Evolutionary conservation across 2,329 filamentous ascomycete species (phyloP), one percentile per base, ranked within the genome.

Genomic region (Aspergillus novoparasiticus): DNA sequence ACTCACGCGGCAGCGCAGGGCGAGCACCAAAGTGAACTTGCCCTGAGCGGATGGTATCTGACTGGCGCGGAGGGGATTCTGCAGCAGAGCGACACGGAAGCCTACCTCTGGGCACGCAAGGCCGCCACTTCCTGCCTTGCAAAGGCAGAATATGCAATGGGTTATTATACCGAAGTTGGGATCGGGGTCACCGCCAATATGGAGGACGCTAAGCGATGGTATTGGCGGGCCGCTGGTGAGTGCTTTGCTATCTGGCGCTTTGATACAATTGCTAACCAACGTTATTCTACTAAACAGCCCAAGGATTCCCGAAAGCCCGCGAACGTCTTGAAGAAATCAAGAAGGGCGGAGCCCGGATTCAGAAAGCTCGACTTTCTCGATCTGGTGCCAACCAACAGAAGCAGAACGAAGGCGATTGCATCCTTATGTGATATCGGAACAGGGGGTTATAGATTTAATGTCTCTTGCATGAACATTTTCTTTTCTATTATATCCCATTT

Each of bases 61-160:
- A 99, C 95, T 0, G 95, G 95, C 1, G 90, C 88, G 41, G 92
- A 96, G 60, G 92, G 92, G 1, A 92, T 98, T 10, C 81, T 99
- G 59, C 88, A 91, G 72, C 94, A 97, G 77, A 96, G 90, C 75
- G 95, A 99, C 71, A 96, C 92, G 0, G 95, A 99, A 77, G 95
- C 95, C 0, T 99, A 97, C 76, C 86, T 99, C 2, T 99, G 95
- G 95, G 94, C 95, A 12, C 85, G 94, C 26, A 98, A 97, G 79
- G 94, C 95, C 2, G 95, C 95, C 0, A 87, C 89, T 67, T 91
- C 93, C 4, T 93, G 94, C 3, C 80, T 97, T 43, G 89, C 93
- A 9, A 99, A 98, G 82, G 95, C 95, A 0, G 92, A 98, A 80
- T 98, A 97, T 79, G 95, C 94, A 0, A 97, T 99, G 91, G 95